phyloP scores from a whole-genome alignment of 495 filamentous ascomycete genomes.

The Penicillium soppii region DNA sequence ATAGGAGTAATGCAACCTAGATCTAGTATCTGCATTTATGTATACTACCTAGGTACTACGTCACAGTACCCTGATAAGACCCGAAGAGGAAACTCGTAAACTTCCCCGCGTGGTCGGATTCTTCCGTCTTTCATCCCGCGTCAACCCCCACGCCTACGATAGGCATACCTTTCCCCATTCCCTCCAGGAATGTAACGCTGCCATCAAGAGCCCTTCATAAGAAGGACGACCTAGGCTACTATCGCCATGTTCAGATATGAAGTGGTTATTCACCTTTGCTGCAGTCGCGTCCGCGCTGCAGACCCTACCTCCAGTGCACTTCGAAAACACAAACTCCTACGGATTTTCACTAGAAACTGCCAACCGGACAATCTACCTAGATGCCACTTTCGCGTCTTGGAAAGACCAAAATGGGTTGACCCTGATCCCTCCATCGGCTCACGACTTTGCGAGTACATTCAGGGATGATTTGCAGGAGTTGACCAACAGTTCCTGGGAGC shows the following conservation, averaged over 20 bases:
- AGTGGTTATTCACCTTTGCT: conserved; percentile 9
- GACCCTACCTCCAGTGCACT: conserved; percentile 16
- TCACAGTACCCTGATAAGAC: too few species aligned
- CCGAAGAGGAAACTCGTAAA: too few species aligned
- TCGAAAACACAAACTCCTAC: background rate
- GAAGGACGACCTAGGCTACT: background rate
- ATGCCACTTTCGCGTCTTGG: conserved; percentile 15
- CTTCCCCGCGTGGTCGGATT: background rate
- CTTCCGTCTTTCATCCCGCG: background rate
- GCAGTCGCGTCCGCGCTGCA: conserved; percentile 19
- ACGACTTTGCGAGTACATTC: conserved; percentile 49
- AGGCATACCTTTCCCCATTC: background rate
- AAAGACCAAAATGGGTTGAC: conserved; percentile 43
- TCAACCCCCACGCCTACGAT: background rate
- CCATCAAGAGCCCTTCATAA: background rate
- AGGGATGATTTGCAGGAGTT: conserved; percentile 42
- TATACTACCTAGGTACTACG: too few species aligned
- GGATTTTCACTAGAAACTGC: conserved; percentile 14
- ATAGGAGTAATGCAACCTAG: too few species aligned
- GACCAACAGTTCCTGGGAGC: conserved; percentile 28
- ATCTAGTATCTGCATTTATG: too few species aligned
- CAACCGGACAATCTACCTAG: conserved; percentile 23
- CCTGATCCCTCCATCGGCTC: conserved; percentile 50
- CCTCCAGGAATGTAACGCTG: conserved; percentile 12
- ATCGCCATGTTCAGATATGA: conserved; percentile 7